Evolutionary conservation across 805 yeast species (phyloP), one percentile per base, ranked within the genome.

Genomic region (Schwanniomyces sp.): DNA sequence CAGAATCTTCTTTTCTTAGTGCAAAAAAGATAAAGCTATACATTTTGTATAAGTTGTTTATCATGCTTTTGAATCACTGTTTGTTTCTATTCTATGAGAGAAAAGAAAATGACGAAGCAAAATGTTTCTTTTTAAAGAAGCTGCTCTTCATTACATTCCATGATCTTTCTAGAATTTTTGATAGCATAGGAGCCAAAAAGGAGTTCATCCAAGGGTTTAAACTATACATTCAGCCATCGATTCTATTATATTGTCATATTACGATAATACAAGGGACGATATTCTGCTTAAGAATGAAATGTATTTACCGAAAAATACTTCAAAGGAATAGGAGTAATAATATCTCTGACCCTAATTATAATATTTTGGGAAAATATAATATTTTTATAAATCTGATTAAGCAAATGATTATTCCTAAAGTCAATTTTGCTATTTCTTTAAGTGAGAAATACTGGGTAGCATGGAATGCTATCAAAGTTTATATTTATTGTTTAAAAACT

Each of bases 21-120:
- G 36, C 21, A 2, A 32, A 32, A 12, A 32, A 32, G 17, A 26
- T 45, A 37, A 34, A 29, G 18, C 30, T 45, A n/a, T 45, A 40
- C 36, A 26, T 45, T 12, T 25, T 40, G 11, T 45, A 36, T 11
- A 45, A 45, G 34, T 14, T 41, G 6, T 45, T 40, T 18, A 11
- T 45, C 6, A 43, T 70, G 43, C 44, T 39, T 26, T 18, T 56
- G n/a, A 49, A 67, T 47, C 65, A 55, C 36, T 70, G 69, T 37
- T 50, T 80, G 8, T 64, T 66, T 38, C 53, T 69, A n/a, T 70
- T 72, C 47, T 78, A 71, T 48, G 78, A 72, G 47, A 46, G 50
- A 11, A 50, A 52, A 8, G 50, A 54, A 1, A 59, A 72, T 34
- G 34, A 54, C 5, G 61, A 58, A 2, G 59, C 66, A 27, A 62